A percentile compares a stretch with the other conserved stretches of the same genome.
phyloP scores from a whole-genome alignment of 2,329 filamentous ascomycete genomes.

The Zymoseptoria brevis region DNA sequence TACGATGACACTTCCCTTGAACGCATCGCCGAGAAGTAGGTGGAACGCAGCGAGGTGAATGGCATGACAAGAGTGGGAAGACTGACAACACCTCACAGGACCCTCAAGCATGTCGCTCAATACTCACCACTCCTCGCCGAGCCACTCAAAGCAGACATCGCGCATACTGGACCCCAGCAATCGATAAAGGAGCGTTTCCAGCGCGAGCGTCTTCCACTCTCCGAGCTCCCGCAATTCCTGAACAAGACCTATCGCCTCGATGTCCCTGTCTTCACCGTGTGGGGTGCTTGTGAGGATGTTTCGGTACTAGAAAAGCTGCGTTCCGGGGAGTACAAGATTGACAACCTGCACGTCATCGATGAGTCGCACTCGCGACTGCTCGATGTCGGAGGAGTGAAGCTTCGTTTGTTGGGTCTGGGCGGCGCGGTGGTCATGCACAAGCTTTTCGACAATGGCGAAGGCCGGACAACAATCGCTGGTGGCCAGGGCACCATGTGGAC shows the following conservation, averaged over 20 bases:
- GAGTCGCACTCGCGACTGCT: constrained; percentile 93
- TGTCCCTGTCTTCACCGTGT: constrained; percentile 95
- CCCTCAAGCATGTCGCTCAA: constrained; percentile 94
- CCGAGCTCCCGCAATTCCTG: constrained; percentile 82
- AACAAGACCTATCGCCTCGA: constrained; percentile 84
- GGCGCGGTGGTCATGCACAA: constrained; percentile 99
- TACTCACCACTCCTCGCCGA: constrained; percentile 93
- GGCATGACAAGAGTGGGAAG: not conserved
- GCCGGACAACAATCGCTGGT: constrained; percentile 93
- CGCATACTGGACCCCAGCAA: constrained; percentile 57
- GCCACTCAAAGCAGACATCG: constrained; percentile 57
- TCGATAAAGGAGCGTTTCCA: constrained; percentile 76
- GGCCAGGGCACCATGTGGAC: constrained; percentile 99
- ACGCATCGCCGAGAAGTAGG: constrained; percentile 95
- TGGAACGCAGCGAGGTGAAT: constrained; percentile 12
- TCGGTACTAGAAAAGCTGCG: constrained; percentile 95
- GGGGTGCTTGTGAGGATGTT: constrained; percentile 98
- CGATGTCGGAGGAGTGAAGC: constrained; percentile 90
- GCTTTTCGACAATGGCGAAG: constrained; percentile 96
- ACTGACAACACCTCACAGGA: constrained; percentile 48
- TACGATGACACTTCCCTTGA: constrained; percentile 95
- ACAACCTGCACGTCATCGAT: constrained; percentile 96
- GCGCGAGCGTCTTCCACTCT: constrained; percentile 76
- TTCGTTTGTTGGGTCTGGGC: constrained; percentile 84
- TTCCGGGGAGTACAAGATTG: constrained; percentile 94